These are phyloP conservation scores for Claviceps purpurea DNA, from an alignment of 2,329 filamentous ascomycete species.

Conservation along the genomic window DNA sequence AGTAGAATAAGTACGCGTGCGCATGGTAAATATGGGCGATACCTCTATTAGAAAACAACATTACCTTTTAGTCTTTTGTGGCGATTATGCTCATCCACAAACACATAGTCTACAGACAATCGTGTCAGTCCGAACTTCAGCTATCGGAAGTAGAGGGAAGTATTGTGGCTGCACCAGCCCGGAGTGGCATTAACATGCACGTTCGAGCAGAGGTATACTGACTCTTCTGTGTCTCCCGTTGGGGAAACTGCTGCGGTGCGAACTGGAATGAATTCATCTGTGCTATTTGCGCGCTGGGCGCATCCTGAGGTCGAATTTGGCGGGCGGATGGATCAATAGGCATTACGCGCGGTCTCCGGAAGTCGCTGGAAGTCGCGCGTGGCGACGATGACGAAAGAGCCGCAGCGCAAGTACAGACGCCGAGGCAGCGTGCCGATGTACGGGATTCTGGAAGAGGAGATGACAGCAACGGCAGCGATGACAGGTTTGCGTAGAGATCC, in stretches of 20 bases:
- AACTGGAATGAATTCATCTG: constrained; percentile 62
- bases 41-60: neutral
- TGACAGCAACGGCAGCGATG: constrained; percentile 1
- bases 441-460: neutral
- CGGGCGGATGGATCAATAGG: constrained; percentile 46
- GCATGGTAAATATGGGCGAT: neutral
- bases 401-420: neutral
- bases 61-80: constrained; percentile 92
- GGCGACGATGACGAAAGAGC: neutral
- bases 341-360: constrained; percentile 28
- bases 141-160: neutral
- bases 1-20: neutral
- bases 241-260: constrained; percentile 42
- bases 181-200: constrained; percentile 5
- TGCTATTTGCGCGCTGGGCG: constrained; percentile 30
- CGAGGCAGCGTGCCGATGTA: neutral
- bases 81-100: constrained; percentile 96
- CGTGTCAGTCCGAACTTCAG: neutral
- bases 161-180: neutral
- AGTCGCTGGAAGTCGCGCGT: neutral
- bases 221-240: constrained; percentile 75
- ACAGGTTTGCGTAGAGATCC: neutral
- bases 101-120: constrained; percentile 64
- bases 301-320: constrained; percentile 50
- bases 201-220: constrained; percentile 21